A percentile compares a stretch with the other conserved stretches of the same genome.
phyloP scores from a whole-genome alignment of 1,139 yeast species.

The Debaryomyces psychrophilus region DNA sequence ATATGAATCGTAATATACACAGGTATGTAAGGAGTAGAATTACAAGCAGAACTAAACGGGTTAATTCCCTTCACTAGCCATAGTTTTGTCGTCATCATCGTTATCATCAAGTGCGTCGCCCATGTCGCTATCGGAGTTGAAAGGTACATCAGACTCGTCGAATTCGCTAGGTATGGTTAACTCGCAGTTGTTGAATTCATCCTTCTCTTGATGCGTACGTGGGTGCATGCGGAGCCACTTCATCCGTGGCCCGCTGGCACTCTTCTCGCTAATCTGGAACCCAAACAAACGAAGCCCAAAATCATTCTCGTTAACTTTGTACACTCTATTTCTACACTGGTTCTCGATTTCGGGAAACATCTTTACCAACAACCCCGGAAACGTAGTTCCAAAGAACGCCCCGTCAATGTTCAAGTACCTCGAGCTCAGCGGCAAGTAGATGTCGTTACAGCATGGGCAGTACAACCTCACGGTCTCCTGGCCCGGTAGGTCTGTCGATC shows the following conservation, averaged over 20 bases:
- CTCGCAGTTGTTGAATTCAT: constrained; percentile 66
- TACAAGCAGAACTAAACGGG: not conserved
- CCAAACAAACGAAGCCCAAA: constrained; percentile 86
- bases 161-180: constrained; percentile 54
- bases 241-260: constrained; percentile 90
- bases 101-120: constrained; percentile 28
- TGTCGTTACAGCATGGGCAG: constrained; percentile 93
- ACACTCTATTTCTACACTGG: constrained; percentile 51
- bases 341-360: constrained; percentile 81
- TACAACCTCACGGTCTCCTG: constrained; percentile 87
- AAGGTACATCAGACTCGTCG: constrained; percentile 27
- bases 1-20: constrained; percentile 7
- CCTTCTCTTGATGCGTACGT: constrained; percentile 54
- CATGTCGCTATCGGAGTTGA: constrained; percentile 24
- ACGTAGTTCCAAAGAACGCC: constrained; percentile 94
- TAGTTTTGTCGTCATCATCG: constrained; percentile 46
- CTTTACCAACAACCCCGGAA: constrained; percentile 88
- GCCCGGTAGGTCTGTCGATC: constrained; percentile 89
- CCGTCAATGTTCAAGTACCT: constrained; percentile 90
- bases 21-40: not conserved
- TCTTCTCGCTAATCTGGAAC: constrained; percentile 73
- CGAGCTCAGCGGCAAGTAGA: constrained; percentile 83
- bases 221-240: constrained; percentile 88
- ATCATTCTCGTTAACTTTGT: constrained; percentile 53
- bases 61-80: constrained; percentile 44